Evolutionary conservation across 2,329 filamentous ascomycete genomes (phyloP).

Genomic region (Trichoderma koningiopsis): DNA sequence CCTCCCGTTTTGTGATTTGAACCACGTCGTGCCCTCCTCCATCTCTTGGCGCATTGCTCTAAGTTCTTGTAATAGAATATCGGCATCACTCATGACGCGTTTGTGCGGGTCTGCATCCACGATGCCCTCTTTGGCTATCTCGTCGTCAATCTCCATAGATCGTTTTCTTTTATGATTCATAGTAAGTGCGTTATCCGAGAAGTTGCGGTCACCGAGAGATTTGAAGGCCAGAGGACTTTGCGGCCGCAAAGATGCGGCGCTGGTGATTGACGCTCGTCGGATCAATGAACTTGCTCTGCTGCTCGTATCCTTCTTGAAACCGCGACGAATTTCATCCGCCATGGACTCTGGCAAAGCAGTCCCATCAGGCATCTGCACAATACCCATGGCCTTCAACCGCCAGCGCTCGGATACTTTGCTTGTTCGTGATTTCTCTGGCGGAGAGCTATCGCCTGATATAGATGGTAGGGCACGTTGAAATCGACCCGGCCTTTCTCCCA

Average conservation of each 20-base stretch:
- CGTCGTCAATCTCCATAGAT: slow-evolving; percentile 26
- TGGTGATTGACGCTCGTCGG: slow-evolving; percentile 23
- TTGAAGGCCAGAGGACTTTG: slow-evolving; percentile 12
- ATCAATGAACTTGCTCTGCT: slow-evolving; percentile 32
- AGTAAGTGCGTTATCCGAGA: slow-evolving; percentile 6
- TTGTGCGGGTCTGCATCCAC: slow-evolving; percentile 35
- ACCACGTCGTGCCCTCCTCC: slow-evolving; percentile 52
- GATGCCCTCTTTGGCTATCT: not conserved
- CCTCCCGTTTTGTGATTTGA: slow-evolving; percentile 47
- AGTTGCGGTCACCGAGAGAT: not conserved
- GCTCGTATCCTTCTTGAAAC: slow-evolving; percentile 44
- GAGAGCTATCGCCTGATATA: slow-evolving; percentile 34
- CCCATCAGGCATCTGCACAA: slow-evolving; percentile 57
- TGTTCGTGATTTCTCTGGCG: slow-evolving; percentile 33
- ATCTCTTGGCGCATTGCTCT: slow-evolving; percentile 47
- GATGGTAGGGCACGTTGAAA: slow-evolving; percentile 47
- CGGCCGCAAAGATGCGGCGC: not conserved
- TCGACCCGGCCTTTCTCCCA: slow-evolving; percentile 34
- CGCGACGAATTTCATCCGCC: slow-evolving; percentile 47
- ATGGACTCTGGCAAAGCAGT: slow-evolving; percentile 56
- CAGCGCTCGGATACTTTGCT: slow-evolving; percentile 49
- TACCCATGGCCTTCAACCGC: slow-evolving; percentile 53
- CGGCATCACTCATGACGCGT: slow-evolving; percentile 47
- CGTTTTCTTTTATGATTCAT: slow-evolving; percentile 33
- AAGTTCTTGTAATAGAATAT: slow-evolving; percentile 45